Evolutionary conservation across 176 grass and related monocot species (phyloP), one percentile per base, ranked within the genome.

Genomic region (Phyllostachys edulis): DNA sequence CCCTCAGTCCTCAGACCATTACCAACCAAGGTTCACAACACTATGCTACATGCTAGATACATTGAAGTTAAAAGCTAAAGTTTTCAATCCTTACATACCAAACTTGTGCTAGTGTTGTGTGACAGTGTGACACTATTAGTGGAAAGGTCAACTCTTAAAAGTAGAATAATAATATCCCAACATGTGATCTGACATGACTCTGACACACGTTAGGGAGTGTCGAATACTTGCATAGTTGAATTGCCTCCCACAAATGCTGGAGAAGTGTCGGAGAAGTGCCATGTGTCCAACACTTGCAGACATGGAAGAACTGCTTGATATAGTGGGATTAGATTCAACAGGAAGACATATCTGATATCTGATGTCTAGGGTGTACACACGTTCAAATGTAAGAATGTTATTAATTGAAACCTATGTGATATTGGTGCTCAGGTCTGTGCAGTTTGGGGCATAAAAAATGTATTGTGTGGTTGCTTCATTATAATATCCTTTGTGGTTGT

Each of bases 401-500:
- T 69, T 61, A 20, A 29, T 49, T 64, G 67, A 49, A 65, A 37
- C 45, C 1, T 62, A 80, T 50, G 32, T 6, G n/a, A 39, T 34
- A n/a, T 39, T 79, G 57, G 24, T 86, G 29, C 10, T 67, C 23
- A 0, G 3, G 54, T 67, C 20, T 45, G 38, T 81, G 39, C 13
- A 37, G 24, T 67, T 37, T 75, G 32, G 36, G 41, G 32, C 7
- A 32, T 55, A 10, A 17, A 55, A 61, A 60, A 36, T 46, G 39
- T 74, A 86, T 47, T 41, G 45, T 67, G 16, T 73, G 17, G 10
- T 50, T 14, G 20, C 12, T 84, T 69, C 24, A 80, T 75, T 18
- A 80, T 75, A 73, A 67, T 79, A 50, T 81, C 7, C 1, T 73
- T 79, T 39, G 9, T 54, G n/a, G 39, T 18, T 77, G 36, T 66